Evolutionary conservation across 805 yeast genomes (phyloP).

Genomic region (Lipomyces mesembrius): DNA sequence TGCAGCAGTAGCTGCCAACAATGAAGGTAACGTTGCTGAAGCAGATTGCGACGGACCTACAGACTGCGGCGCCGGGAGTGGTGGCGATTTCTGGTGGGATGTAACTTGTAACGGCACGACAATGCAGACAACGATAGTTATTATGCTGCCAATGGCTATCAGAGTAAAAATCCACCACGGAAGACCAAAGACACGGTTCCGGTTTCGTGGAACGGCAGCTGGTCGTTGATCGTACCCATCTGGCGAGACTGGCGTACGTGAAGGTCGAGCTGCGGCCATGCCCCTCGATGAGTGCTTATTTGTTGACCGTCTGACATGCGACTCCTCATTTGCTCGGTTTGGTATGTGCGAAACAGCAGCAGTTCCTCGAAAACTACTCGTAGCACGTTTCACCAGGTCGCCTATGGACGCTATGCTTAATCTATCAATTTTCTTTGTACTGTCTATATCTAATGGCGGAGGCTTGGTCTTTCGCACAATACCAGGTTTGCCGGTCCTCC

Average conservation of each 20-base stretch:
- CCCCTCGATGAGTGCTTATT: not conserved
- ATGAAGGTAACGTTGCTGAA: not conserved
- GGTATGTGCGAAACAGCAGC: not conserved
- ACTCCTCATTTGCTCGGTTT: not conserved
- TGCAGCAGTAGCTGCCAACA: not conserved
- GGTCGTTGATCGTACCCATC: slow-evolving; percentile 14
- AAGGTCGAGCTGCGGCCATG: not conserved
- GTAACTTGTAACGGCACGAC: slow-evolving; percentile 34
- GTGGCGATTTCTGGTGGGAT: not conserved
- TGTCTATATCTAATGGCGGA: slow-evolving; percentile 24
- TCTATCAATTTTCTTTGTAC: slow-evolving; percentile 3
- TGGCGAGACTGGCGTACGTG: slow-evolving; percentile 2
- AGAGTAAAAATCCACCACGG: slow-evolving; percentile 29
- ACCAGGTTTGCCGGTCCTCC: slow-evolving; percentile 12
- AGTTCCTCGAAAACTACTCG: slow-evolving; percentile 3
- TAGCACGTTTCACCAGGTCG: slow-evolving; percentile 17
- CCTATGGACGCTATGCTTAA: slow-evolving; percentile 10
- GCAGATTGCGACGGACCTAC: not conserved
- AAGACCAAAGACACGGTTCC: slow-evolving; percentile 22
- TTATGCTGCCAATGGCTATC: slow-evolving; percentile 1
- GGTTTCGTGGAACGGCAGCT: slow-evolving; percentile 12
- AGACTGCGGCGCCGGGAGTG: not conserved
- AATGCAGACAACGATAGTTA: slow-evolving; percentile 20
- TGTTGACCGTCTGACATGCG: not conserved
- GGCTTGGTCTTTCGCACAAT: slow-evolving; percentile 27